phyloP scores from a whole-genome alignment of 2,329 filamentous ascomycete species.

The Colletotrichum costaricense region DNA sequence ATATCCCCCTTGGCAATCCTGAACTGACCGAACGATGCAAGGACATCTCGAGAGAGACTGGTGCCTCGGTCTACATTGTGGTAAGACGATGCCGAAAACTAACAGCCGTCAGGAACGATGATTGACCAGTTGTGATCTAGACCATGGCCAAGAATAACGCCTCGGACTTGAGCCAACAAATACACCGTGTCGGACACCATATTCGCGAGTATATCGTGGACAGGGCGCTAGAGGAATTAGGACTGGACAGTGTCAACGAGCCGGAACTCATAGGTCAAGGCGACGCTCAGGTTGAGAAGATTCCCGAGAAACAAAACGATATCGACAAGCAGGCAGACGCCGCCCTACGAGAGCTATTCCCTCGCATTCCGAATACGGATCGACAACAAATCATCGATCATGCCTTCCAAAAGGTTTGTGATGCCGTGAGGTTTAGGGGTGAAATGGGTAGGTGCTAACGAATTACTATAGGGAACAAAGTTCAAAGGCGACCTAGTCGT shows the following conservation, averaged over 20 bases:
- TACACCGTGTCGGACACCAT: conserved; percentile 71
- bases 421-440: background rate
- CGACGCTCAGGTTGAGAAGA: conserved; percentile 56
- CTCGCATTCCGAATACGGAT: conserved; percentile 73
- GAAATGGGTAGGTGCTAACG: background rate
- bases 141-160: conserved; percentile 39
- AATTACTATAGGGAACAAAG: conserved; percentile 55
- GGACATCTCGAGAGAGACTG: conserved; percentile 71
- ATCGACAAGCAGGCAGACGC: conserved; percentile 73
- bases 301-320: conserved; percentile 68
- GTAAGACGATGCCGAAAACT: conserved; percentile 52
- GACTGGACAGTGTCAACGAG: conserved; percentile 28
- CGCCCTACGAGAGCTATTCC: conserved; percentile 72
- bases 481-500: conserved; percentile 67
- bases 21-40: conserved; percentile 71
- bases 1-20: conserved; percentile 72
- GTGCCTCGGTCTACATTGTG: conserved; percentile 75
- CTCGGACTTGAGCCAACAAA: conserved; percentile 60
- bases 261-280: conserved; percentile 35
- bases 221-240: conserved; percentile 53
- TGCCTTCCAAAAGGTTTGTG: conserved; percentile 70
- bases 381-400: conserved; percentile 71
- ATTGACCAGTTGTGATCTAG: background rate
- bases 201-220: conserved; percentile 70
- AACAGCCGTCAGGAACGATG: background rate